Percentiles rank a stretch among this genome's conserved stretches.
Conservation (phyloP, 164 flowering plant species). For the Vitis labrusca region DNA sequence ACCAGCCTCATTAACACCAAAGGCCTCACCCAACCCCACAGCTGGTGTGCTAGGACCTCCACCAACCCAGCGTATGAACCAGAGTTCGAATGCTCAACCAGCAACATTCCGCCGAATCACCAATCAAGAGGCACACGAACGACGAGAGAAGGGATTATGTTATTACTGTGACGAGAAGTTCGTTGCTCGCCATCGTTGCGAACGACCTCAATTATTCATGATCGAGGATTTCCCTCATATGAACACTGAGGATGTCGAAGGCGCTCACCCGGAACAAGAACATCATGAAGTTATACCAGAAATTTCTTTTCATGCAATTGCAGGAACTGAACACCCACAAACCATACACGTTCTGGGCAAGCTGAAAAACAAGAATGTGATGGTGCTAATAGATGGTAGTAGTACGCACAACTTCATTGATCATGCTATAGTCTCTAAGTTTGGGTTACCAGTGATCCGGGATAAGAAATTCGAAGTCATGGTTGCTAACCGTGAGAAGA, state of each 20-base stretch:
- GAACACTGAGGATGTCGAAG: not conserved
- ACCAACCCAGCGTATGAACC: not conserved
- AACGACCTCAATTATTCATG: conserved; percentile 7
- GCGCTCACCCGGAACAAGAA: not conserved
- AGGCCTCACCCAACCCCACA: not conserved
- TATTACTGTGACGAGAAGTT: conserved; percentile 14
- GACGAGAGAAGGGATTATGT: conserved; percentile 13
- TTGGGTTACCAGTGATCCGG: too few relatives aligned
- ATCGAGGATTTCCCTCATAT: conserved; percentile 5
- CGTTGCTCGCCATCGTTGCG: conserved; percentile 10
- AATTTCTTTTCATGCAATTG: not conserved
- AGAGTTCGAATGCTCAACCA: not conserved
- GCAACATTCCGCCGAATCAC: conserved; percentile 10
- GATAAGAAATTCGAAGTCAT: too few relatives aligned
- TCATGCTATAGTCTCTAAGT: too few relatives aligned
- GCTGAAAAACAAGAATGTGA: conserved; percentile 8
- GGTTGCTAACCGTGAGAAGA: too few relatives aligned
- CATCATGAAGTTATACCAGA: conserved; percentile 6
- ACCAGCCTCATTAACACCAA: not conserved
- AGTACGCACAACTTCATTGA: too few relatives aligned
- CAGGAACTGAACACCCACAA: conserved; percentile 2
- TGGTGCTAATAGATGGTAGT: not conserved
- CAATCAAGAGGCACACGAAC: conserved; percentile 8
- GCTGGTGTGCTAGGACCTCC: conserved; percentile 9
- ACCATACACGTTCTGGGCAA: conserved; percentile 6